Evolutionary conservation across 148 eudicot genomes (phyloP).

Genomic region (Chenopodium suecicum): DNA sequence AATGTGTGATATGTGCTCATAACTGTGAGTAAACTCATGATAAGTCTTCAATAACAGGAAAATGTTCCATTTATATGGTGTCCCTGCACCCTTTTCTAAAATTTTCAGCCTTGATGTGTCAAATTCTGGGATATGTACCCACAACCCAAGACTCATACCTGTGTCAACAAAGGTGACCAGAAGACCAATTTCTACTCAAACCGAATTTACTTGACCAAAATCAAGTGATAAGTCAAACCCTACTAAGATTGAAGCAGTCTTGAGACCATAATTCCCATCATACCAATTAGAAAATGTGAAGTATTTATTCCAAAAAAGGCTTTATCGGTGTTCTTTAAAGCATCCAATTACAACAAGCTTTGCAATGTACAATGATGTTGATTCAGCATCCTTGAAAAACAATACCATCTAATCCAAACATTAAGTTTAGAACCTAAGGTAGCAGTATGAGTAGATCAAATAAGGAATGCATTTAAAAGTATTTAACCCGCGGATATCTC

Average conservation of each 20-base stretch:
- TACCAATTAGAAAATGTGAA: neutral
- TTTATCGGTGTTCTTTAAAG: neutral
- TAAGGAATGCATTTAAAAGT: neutral
- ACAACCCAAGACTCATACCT: too few relatives aligned
- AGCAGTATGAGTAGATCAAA: neutral
- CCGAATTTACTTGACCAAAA: neutral
- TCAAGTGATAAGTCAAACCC: neutral
- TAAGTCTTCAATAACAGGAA: too few relatives aligned
- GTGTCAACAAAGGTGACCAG: too few relatives aligned
- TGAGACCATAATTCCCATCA: neutral
- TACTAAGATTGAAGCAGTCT: neutral
- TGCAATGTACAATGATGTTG: neutral
- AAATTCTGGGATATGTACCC: too few relatives aligned
- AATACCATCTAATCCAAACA: neutral
- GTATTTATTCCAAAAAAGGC: neutral
- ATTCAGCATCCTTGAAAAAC: slow-evolving; percentile 5
- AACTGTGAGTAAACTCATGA: too few relatives aligned
- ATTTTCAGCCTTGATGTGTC: too few relatives aligned
- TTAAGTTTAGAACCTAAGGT: slow-evolving; percentile 2
- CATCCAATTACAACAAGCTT: neutral
- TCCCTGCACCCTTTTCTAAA: too few relatives aligned
- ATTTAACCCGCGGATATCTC: slow-evolving; percentile 41
- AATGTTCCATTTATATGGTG: too few relatives aligned
- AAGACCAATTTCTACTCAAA: neutral
- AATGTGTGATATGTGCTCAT: too few relatives aligned